A percentile compares a stretch with the other conserved stretches of the same genome.
Evolutionary conservation across 352 stramenopile species (phyloP).

Genomic region (Pythium myriotylum): DNA sequence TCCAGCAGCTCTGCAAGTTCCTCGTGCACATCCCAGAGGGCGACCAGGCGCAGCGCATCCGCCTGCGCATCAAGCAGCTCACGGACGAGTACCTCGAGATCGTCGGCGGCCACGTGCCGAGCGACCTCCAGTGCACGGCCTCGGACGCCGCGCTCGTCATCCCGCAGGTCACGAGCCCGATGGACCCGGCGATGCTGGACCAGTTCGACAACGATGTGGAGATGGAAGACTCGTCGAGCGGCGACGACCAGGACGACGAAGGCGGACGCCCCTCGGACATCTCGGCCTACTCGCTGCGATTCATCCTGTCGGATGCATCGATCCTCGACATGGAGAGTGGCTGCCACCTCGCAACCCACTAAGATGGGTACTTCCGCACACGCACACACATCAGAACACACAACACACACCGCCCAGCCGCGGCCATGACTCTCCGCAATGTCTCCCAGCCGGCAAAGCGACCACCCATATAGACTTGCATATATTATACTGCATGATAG

Average conservation of each 20-base stretch:
- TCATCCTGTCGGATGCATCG: conserved; percentile 76
- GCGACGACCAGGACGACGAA: conserved; percentile 49
- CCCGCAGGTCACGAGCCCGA: conserved; percentile 43
- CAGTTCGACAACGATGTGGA: conserved; percentile 42
- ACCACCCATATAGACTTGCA: neutral
- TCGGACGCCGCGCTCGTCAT: conserved; percentile 53
- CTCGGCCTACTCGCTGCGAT: conserved; percentile 82
- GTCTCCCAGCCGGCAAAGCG: no score
- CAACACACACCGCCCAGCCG: no score
- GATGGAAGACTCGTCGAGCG: conserved; percentile 43
- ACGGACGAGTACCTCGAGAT: conserved; percentile 81
- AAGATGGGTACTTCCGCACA: neutral
- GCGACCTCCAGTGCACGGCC: conserved; percentile 64
- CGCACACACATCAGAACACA: neutral
- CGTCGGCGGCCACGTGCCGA: conserved; percentile 73
- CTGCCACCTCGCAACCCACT: conserved; percentile 29
- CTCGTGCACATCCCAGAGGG: conserved; percentile 75
- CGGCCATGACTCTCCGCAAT: no score
- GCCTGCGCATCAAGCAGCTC: conserved; percentile 79
- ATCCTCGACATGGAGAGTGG: conserved; percentile 58
- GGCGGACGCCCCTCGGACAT: conserved; percentile 37
- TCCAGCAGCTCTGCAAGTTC: conserved; percentile 87
- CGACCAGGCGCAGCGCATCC: conserved; percentile 72
- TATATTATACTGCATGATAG: conserved; percentile 17
- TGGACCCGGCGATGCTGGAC: conserved; percentile 59